These are phyloP conservation scores for Talaromyces amestolkiae DNA, from an alignment of 2,329 filamentous ascomycete genomes.

Conservation along the genomic window DNA sequence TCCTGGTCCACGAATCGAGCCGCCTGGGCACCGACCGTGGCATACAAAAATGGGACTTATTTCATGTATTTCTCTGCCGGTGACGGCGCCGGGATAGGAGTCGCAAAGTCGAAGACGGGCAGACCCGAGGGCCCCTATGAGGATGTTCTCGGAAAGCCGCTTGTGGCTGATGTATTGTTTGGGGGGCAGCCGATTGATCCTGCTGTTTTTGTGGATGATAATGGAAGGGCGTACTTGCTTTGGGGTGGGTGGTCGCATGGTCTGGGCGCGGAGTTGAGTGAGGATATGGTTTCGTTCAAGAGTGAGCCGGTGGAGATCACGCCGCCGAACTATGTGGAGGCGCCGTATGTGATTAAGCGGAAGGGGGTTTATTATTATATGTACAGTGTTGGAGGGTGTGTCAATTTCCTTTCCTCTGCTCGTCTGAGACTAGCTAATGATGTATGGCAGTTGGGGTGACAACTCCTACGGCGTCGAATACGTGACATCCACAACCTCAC, in stretches of 20 bases:
- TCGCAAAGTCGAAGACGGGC: slow-evolving; percentile 36
- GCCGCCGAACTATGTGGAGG: slow-evolving; percentile 47
- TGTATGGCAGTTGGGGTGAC: slow-evolving; percentile 42
- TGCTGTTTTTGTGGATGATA: slow-evolving; percentile 45
- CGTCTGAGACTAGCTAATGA: not conserved
- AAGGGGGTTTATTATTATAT: slow-evolving; percentile 45
- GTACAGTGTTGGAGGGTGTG: slow-evolving; percentile 45
- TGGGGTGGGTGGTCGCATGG: slow-evolving; percentile 47
- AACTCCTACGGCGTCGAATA: slow-evolving; percentile 49
- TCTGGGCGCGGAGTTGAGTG: slow-evolving; percentile 44
- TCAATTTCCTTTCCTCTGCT: slow-evolving; percentile 8
- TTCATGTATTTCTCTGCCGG: slow-evolving; percentile 54
- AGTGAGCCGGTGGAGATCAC: slow-evolving; percentile 49
- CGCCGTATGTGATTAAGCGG: slow-evolving; percentile 46
- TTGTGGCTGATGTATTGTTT: slow-evolving; percentile 46
- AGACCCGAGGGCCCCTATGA: slow-evolving; percentile 40
- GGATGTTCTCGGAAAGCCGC: slow-evolving; percentile 43
- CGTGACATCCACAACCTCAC: slow-evolving; percentile 38
- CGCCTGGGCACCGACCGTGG: slow-evolving; percentile 51
- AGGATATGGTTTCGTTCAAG: slow-evolving; percentile 47
- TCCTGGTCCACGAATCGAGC: slow-evolving; percentile 47
- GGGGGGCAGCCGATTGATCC: slow-evolving; percentile 52
- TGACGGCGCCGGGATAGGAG: slow-evolving; percentile 48
- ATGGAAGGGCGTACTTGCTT: slow-evolving; percentile 45
- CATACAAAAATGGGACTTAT: slow-evolving; percentile 46